Evolutionary conservation across 768 basidiomycete genomes (phyloP), one percentile per base, ranked within the genome.

Genomic region (Hypholoma fasciculare): DNA sequence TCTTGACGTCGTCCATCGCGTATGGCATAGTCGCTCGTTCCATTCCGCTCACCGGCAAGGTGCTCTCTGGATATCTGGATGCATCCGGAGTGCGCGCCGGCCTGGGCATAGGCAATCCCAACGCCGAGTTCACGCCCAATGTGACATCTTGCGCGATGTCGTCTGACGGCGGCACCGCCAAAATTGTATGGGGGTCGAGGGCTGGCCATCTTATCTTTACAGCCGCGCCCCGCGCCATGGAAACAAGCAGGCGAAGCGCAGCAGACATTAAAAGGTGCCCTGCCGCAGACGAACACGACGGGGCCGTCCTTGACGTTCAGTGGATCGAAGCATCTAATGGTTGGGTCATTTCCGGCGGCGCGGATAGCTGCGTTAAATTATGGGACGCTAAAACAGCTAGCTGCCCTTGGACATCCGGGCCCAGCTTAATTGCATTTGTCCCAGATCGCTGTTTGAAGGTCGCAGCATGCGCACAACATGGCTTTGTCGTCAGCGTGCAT

Each of bases 1-100:
- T 93, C 26, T 73, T 94, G 44, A 76, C 85, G 0, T 79, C 85
- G 0, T 91, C 87, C 14, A 69, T 88, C 47, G 76, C 80, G 46
- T 87, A 88, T 57, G 92, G 90, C 17, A 76, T 89, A 56, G 85
- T 92, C 36, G 78, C 88, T 1, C 88, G 92, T 30, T 92, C 90
- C 11, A 67, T 85, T 34, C 88, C 90, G 0, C 74, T 90, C 26
- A 86, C 77, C 2, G 90, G 89, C 48, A 88, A 83, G 64, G 74
- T 92, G 50, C 72, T 91, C 7, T 78, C 84, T 27, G 92, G 91
- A 0, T 90, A 80, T 63, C 76, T 93, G 8, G 84, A 90, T 49
- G 82, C 88, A 3, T 78, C 83, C 2, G 86, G 85, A 6, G 75
- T 80, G 9, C 79, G 82, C 11, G 74, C 79, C 40, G 87, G 86